phyloP scores from a whole-genome alignment of 2,329 filamentous ascomycete genomes.

The Nemania abortiva region DNA sequence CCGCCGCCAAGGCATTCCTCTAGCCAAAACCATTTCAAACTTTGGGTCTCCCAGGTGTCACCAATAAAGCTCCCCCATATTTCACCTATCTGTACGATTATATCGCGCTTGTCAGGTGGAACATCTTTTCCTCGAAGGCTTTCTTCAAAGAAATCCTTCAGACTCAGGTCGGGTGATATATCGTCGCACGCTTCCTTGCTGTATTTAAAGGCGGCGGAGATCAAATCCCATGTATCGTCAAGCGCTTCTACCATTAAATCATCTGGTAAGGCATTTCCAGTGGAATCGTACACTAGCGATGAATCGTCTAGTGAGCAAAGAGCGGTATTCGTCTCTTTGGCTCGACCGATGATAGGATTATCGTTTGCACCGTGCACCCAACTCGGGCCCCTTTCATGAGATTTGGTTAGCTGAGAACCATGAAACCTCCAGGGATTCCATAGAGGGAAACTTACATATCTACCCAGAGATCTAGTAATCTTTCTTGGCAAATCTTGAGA shows the following conservation, averaged over 20 bases:
- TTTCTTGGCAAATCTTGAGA: not conserved
- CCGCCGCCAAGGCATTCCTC: not conserved
- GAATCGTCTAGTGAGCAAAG: not conserved
- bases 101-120: not conserved
- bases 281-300: not conserved
- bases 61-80: slow-evolving; percentile 7
- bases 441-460: not conserved
- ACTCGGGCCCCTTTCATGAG: not conserved
- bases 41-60: slow-evolving; percentile 8
- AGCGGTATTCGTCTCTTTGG: not conserved
- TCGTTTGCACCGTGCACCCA: not conserved
- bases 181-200: slow-evolving; percentile 5
- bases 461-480: not conserved
- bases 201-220: slow-evolving; percentile 1
- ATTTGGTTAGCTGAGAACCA: not conserved
- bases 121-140: not conserved
- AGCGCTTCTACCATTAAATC: not conserved
- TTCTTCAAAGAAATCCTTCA: slow-evolving; percentile 4
- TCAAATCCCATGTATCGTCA: not conserved
- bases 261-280: not conserved
- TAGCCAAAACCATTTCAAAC: slow-evolving; percentile 5
- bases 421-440: not conserved
- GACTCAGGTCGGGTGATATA: not conserved
- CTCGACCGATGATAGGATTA: not conserved
- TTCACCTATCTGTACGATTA: not conserved